Conservation (phyloP, 2,329 filamentous ascomycete species). For the Monilinia laxa region DNA sequence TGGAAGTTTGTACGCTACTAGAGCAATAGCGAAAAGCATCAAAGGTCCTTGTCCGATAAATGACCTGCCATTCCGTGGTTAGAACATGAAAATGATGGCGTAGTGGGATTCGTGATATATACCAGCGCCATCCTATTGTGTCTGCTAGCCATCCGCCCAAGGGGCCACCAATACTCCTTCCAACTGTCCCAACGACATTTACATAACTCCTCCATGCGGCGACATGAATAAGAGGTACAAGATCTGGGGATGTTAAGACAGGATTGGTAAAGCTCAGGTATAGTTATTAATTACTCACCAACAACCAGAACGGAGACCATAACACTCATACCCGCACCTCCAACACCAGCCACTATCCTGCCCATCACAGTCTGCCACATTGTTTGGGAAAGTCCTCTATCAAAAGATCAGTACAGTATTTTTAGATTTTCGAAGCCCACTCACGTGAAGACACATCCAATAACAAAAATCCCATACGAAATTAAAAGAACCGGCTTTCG, state of each 20-base stretch:
- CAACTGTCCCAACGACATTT: slow-evolving; percentile 69
- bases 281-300: slow-evolving; percentile 16
- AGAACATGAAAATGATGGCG: neutral
- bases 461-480: slow-evolving; percentile 62
- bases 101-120: slow-evolving; percentile 33
- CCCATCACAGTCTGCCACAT: slow-evolving; percentile 67
- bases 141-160: slow-evolving; percentile 71
- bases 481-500: slow-evolving; percentile 65
- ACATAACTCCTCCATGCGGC: slow-evolving; percentile 67
- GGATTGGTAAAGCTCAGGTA: neutral
- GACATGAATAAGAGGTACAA: slow-evolving; percentile 46
- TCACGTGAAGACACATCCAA: slow-evolving; percentile 50
- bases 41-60: slow-evolving; percentile 71
- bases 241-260: neutral
- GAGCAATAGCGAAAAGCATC: slow-evolving; percentile 62
- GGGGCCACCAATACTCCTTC: slow-evolving; percentile 67
- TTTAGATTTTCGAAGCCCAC: neutral
- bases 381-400: slow-evolving; percentile 60
- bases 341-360: slow-evolving; percentile 54
- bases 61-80: slow-evolving; percentile 48
- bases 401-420: slow-evolving; percentile 34
- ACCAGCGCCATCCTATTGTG: slow-evolving; percentile 73
- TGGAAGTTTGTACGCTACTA: slow-evolving; percentile 59
- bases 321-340: slow-evolving; percentile 65
- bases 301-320: slow-evolving; percentile 22